Base-by-base conservation (phyloP, 139 green algal species). In the Yamagishiella unicocca region DNA sequence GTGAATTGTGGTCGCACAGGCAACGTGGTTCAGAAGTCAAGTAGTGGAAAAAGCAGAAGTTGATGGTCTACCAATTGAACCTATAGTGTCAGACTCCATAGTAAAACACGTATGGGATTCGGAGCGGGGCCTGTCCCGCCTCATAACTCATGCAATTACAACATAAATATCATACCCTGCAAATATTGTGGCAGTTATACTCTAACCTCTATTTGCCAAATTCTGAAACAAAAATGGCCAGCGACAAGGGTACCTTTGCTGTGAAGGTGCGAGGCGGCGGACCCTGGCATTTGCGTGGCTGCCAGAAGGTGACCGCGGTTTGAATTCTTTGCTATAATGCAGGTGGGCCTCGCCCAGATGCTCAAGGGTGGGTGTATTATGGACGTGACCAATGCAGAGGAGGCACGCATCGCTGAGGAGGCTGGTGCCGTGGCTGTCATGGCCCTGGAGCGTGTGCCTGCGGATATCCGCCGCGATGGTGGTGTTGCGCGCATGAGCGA, bases 281-380 rank as follows among this genome's bases (percentile, higher is more conserved):
- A 81, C 45, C 0, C 4, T 61, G 24, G 21, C 43, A 22, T 76
- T 29, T 31, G 46, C 61, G 22, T 40, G 61, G 80, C 64, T 31
- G 38, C 25, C 3, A 40, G n/a, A n/a, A n/a, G n/a, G n/a, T n/a
- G n/a, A n/a, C n/a, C n/a, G n/a, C n/a, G n/a, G n/a, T n/a, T n/a
- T n/a, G n/a, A n/a, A n/a, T n/a, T 83, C 17, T 61, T 78, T 54
- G 31, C 3, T 0, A 35, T 38, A 12, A 9, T 93, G 78, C 92
- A 99, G 97, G 96, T 97, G 9, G 97, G 97, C 31, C 93, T 99
- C 12, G 97, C 97, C 4, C 98, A 99, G 94, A 99, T 99, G 97
- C 92, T 99, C 25, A 99, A 99, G 95, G 98, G 98, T 67, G 98
- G 98, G 61, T 96, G 99, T 45, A 99, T 99, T 90, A 99, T 99